Evolutionary conservation across 1,139 yeast genomes (phyloP), one percentile per base, ranked within the genome.

Genomic region (Hyphopichia buzzinii): DNA sequence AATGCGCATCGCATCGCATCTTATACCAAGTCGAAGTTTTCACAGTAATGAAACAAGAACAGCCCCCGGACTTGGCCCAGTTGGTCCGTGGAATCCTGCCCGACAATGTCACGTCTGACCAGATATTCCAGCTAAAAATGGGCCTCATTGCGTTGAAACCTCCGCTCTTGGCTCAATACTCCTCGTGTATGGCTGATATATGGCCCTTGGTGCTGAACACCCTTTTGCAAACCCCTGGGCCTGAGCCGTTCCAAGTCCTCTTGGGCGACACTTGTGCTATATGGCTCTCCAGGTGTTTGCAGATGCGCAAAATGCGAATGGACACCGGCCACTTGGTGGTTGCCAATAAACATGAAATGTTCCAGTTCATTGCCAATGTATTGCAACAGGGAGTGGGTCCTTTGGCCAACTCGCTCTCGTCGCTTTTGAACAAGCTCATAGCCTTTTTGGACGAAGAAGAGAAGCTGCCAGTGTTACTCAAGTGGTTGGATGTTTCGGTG

Each of bases 311-410:
- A 22, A 8, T 38, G n/a, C n/a, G n/a, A n/a, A n/a, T n/a, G n/a
- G 14, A 14, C 11, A n/a, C 30, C 16, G n/a, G 23, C 23, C 10
- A 6, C 6, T 6, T 10, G 8, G 23, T 19, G 23, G 30, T 15
- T 10, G 5, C n/a, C 17, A 7, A 16, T 12, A 7, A 15, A 36
- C 23, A 39, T 27, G 12, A 13, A 8, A 39, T 61, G 3, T 81
- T 81, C 49, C 65, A 66, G 25, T 82, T 75, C 51, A 72, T 84
- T 8, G 60, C 82, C 33, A 88, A 80, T 44, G 80, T 78, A 49
- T 79, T 89, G 79, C 79, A 79, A 36, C 85, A 80, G 36, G 76
- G 87, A 2, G 81, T 84, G 4, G 79, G 86, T 1, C 81, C 94
- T 0, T 59, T 85, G 25, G 79, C 82, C 5, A 84, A 82, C 46